phyloP scores from a whole-genome alignment of 2,329 filamentous ascomycete species.

The Fusarium albosuccineum region DNA sequence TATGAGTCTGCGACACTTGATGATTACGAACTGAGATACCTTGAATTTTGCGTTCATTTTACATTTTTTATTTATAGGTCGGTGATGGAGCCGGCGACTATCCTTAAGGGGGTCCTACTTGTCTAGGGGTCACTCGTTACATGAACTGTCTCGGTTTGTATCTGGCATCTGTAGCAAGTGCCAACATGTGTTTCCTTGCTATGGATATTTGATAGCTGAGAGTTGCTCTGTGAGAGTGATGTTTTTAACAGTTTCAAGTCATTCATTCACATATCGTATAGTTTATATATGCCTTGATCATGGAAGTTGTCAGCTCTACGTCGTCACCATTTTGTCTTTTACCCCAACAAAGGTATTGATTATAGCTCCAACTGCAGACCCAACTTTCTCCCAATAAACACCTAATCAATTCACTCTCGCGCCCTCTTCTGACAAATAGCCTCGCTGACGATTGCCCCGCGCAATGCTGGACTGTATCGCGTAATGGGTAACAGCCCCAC shows the following conservation, averaged over 20 bases:
- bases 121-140: constrained; percentile 21
- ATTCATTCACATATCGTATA: too few species aligned
- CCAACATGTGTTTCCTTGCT: constrained; percentile 1
- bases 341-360: too few species aligned
- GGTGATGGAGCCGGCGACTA: background rate
- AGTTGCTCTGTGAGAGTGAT: too few species aligned
- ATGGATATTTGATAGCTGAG: background rate
- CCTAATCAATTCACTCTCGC: background rate
- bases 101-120: constrained; percentile 9
- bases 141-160: background rate
- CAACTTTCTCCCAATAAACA: background rate
- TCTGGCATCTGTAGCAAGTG: background rate
- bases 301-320: too few species aligned
- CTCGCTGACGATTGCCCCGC: constrained; percentile 22
- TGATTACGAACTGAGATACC: constrained; percentile 32
- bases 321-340: too few species aligned
- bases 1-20: constrained; percentile 32
- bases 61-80: constrained; percentile 9
- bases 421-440: constrained; percentile 20
- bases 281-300: too few species aligned
- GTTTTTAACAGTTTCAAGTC: too few species aligned
- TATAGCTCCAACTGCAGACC: too few species aligned
- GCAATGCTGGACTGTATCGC: constrained; percentile 25
- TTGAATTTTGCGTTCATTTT: constrained; percentile 9
- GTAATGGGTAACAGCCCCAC: constrained; percentile 26